These are phyloP conservation scores for Paspalum notatum DNA, from an alignment of 176 grass and related monocot genomes.

Conservation along the genomic window DNA sequence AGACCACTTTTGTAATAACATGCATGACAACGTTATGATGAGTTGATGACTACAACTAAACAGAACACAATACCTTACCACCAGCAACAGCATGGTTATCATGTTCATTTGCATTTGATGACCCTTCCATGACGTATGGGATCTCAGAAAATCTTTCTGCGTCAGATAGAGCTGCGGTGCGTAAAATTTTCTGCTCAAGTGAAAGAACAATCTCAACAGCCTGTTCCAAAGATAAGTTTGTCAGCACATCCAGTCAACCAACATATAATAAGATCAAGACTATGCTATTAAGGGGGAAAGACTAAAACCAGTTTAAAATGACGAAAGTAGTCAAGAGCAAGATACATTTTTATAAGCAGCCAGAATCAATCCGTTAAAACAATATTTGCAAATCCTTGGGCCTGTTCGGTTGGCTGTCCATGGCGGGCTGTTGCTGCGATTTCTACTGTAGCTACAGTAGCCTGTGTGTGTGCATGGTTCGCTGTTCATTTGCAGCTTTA, in stretches of 20 bases:
- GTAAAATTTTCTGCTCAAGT: slow-evolving; percentile 75
- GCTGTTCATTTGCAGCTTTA: no score
- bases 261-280: slow-evolving; percentile 28
- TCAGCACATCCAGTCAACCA: slow-evolving; percentile 27
- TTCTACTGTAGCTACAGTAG: no score
- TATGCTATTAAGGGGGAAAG: slow-evolving; percentile 8
- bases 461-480: no score
- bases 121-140: slow-evolving; percentile 49
- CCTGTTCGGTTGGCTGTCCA: no score
- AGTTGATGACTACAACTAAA: background rate
- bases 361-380: slow-evolving; percentile 2
- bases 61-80: slow-evolving; percentile 61
- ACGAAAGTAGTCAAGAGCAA: slow-evolving; percentile 7
- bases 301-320: background rate
- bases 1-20: background rate
- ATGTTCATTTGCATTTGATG: slow-evolving; percentile 25
- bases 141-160: slow-evolving; percentile 89
- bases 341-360: slow-evolving; percentile 12
- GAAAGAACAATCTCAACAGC: slow-evolving; percentile 52
- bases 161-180: slow-evolving; percentile 61
- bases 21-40: background rate
- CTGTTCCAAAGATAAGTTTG: slow-evolving; percentile 54
- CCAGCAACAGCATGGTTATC: slow-evolving; percentile 45
- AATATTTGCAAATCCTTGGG: slow-evolving; percentile 12
- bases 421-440: no score